Evolutionary conservation across 1,139 yeast species (phyloP).

Genomic region (Hanseniaspora uvarum): DNA sequence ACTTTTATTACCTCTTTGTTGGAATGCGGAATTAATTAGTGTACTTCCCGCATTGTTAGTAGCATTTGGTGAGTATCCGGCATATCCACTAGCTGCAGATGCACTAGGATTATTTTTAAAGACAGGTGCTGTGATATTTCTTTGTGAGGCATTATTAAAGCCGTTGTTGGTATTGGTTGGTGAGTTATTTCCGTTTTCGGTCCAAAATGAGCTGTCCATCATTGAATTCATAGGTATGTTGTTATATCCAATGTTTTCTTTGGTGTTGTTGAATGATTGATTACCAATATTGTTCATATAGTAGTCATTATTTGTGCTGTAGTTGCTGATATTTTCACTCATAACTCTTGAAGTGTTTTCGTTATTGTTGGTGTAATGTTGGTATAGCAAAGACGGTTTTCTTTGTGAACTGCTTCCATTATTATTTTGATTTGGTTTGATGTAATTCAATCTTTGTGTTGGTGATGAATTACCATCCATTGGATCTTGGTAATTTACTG

Average conservation of each 20-base stretch:
- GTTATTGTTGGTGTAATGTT: slow-evolving; percentile 7
- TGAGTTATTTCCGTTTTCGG: neutral
- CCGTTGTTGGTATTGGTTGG: neutral
- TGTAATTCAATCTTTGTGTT: slow-evolving; percentile 4
- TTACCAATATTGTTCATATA: neutral
- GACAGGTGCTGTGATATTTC: slow-evolving; percentile 16
- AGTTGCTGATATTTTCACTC: slow-evolving; percentile 8
- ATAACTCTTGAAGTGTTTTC: slow-evolving; percentile 5
- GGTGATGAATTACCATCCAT: slow-evolving; percentile 9
- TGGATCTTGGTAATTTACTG: slow-evolving; percentile 9
- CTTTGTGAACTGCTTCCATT: neutral
- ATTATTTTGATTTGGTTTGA: slow-evolving; percentile 5
- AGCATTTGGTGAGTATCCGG: slow-evolving; percentile 6
- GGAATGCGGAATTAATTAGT: neutral
- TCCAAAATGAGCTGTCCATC: slow-evolving; percentile 7
- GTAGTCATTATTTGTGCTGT: neutral
- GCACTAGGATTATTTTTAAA: neutral
- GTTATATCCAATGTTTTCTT: neutral
- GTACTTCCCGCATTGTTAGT: neutral
- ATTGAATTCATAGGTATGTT: neutral
- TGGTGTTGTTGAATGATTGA: slow-evolving; percentile 9
- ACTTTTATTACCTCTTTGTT: slow-evolving; percentile 4
- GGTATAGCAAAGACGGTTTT: slow-evolving; percentile 13
- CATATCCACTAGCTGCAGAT: neutral
- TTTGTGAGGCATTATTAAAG: neutral